Evolutionary conservation across 2,329 filamentous ascomycete species (phyloP).

Genomic region (Penicillium sp.): DNA sequence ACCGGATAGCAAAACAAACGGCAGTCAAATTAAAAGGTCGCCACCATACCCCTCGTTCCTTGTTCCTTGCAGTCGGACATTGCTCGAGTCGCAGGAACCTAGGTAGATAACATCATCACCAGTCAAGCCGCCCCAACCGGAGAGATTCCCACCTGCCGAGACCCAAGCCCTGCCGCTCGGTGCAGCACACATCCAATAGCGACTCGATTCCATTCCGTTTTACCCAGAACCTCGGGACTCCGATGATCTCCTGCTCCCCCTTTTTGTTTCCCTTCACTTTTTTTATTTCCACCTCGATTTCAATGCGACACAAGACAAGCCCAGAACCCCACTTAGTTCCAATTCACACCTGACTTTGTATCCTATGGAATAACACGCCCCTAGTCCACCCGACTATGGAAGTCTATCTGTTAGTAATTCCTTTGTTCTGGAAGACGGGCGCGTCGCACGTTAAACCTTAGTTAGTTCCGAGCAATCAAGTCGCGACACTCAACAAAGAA

Average conservation of each 20-base stretch:
- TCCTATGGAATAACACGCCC: neutral
- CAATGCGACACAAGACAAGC: neutral
- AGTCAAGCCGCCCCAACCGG: constrained; percentile 16
- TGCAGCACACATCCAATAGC: constrained; percentile 17
- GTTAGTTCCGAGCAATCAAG: neutral
- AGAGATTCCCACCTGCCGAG: constrained; percentile 17
- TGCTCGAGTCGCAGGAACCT: constrained; percentile 15
- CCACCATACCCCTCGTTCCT: constrained; percentile 12
- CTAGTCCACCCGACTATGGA: constrained; percentile 4
- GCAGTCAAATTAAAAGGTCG: constrained; percentile 7
- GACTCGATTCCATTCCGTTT: constrained; percentile 1
- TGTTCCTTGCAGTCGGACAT: constrained; percentile 25
- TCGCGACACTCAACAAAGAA: neutral
- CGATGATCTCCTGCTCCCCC: constrained; percentile 17
- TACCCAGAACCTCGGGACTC: constrained; percentile 17
- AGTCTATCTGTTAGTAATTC: neutral
- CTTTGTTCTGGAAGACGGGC: constrained; percentile 5
- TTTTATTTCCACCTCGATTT: constrained; percentile 1
- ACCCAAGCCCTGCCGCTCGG: constrained; percentile 21
- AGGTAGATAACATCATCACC: constrained; percentile 15
- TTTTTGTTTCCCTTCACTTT: constrained; percentile 2
- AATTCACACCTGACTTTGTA: neutral
- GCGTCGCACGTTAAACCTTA: constrained; percentile 4
- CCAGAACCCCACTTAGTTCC: neutral
- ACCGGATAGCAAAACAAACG: neutral